Percentiles rank a stretch among this genome's conserved stretches.
These are phyloP conservation scores for Ophiosphaerella korrae DNA, from an alignment of 2,329 filamentous ascomycete genomes.

Conservation along the genomic window DNA sequence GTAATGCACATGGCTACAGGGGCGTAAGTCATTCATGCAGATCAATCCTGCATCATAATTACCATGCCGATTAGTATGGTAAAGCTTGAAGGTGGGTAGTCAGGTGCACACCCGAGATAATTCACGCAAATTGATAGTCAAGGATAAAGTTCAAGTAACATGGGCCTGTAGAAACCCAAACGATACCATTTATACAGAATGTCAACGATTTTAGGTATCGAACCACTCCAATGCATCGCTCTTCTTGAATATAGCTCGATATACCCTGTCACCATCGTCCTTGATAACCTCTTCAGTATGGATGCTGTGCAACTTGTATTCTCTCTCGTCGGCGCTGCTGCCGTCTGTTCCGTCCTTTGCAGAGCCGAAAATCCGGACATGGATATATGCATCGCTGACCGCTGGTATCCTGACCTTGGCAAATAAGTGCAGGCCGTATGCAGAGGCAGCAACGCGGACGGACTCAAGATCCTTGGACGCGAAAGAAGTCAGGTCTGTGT, in stretches of 20 bases:
- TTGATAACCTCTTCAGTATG: conserved; percentile 42
- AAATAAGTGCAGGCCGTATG: conserved; percentile 42
- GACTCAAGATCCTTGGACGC: conserved; percentile 27
- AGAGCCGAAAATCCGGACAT: conserved; percentile 38
- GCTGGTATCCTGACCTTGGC: conserved; percentile 35
- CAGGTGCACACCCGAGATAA: no score
- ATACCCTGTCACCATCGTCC: conserved; percentile 36
- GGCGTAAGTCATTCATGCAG: no score
- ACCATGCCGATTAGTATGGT: no score
- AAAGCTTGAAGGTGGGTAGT: no score
- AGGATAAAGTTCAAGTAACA: no score
- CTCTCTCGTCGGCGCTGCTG: conserved; percentile 35
- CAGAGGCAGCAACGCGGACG: conserved; percentile 36
- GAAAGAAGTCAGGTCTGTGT: conserved; percentile 42
- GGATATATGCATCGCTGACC: conserved; percentile 34
- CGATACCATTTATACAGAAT: neutral
- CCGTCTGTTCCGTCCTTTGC: conserved; percentile 43
- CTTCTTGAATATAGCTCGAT: conserved; percentile 38
- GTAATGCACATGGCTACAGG: no score
- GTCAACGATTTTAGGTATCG: conserved; percentile 28
- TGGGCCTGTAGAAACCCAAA: no score
- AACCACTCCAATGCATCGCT: conserved; percentile 42
- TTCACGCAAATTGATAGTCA: no score
- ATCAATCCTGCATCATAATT: no score
- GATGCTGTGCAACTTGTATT: conserved; percentile 42